phyloP scores from a whole-genome alignment of 2,329 filamentous ascomycete species.

The Cladophialophora yegresii region DNA sequence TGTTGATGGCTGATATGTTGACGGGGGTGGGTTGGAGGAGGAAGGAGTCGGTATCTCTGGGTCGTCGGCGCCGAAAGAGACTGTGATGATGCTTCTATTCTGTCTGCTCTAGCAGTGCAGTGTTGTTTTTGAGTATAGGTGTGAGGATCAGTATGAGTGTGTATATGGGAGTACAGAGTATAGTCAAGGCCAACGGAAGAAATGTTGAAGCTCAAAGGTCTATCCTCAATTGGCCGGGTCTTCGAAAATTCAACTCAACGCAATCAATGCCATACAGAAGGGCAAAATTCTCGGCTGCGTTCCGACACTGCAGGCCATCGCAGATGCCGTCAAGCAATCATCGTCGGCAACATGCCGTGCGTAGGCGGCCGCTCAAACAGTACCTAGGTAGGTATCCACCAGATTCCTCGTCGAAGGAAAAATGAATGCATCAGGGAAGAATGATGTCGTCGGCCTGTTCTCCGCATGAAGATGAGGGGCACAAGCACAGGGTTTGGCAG shows the following conservation, averaged over 20 bases:
- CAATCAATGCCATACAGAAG: background rate
- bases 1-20: constrained; percentile 8
- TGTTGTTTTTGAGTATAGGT: no score
- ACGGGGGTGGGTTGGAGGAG: background rate
- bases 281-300: background rate
- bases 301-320: background rate
- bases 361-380: no score
- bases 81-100: no score
- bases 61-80: no score
- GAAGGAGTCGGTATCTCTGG: no score
- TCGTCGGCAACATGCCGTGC: constrained; percentile 8
- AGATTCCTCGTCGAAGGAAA: no score
- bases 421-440: background rate
- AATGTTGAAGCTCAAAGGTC: background rate
- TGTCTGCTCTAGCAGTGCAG: no score
- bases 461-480: constrained; percentile 21
- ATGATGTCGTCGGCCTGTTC: constrained; percentile 23
- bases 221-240: no score
- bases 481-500: background rate
- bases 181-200: background rate
- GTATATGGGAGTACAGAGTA: no score
- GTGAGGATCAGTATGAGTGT: no score
- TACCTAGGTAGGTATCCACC: no score
- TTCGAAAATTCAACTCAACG: background rate
- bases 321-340: background rate